These are phyloP conservation scores for Arabidopsis arenosa DNA, from an alignment of 345 rosid species.

Conservation along the genomic window DNA sequence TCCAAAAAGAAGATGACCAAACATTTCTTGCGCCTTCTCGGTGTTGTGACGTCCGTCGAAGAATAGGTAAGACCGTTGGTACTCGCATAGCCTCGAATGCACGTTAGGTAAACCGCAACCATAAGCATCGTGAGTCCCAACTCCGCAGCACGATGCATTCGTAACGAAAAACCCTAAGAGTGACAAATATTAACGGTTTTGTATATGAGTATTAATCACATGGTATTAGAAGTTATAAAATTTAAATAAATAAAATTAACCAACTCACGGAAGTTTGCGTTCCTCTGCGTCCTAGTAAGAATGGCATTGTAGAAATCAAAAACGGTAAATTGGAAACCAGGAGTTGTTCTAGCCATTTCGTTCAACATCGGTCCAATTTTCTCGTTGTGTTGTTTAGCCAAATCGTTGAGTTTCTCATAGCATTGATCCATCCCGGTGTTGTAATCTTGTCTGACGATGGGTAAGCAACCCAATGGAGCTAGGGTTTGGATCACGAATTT, in stretches of 20 bases:
- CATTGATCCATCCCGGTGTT: constrained; percentile 17
- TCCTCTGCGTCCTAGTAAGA: constrained; percentile 26
- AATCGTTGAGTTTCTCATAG: constrained; percentile 29
- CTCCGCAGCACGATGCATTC: constrained; percentile 35
- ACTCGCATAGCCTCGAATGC: constrained; percentile 39
- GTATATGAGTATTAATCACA: not conserved
- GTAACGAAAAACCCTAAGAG: constrained; percentile 21
- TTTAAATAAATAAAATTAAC: not conserved
- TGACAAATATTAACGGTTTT: not conserved
- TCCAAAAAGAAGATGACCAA: constrained; percentile 43
- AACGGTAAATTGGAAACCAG: constrained; percentile 41
- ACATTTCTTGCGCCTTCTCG: constrained; percentile 40
- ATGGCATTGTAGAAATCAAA: constrained; percentile 39
- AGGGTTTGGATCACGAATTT: constrained; percentile 45
- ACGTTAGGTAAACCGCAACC: constrained; percentile 45
- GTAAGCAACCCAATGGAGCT: constrained; percentile 50
- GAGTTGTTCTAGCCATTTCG: constrained; percentile 12
- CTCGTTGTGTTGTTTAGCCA: constrained; percentile 44
- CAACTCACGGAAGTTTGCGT: constrained; percentile 16
- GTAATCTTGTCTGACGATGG: constrained; percentile 42
- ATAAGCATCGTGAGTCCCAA: constrained; percentile 43
- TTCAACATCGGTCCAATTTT: constrained; percentile 38
- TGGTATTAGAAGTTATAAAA: not conserved
- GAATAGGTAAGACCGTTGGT: constrained; percentile 43
- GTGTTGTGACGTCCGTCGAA: constrained; percentile 49